Conservation (phyloP, 1,284 basidiomycete genomes). For the Microbotryum scabiosae region DNA sequence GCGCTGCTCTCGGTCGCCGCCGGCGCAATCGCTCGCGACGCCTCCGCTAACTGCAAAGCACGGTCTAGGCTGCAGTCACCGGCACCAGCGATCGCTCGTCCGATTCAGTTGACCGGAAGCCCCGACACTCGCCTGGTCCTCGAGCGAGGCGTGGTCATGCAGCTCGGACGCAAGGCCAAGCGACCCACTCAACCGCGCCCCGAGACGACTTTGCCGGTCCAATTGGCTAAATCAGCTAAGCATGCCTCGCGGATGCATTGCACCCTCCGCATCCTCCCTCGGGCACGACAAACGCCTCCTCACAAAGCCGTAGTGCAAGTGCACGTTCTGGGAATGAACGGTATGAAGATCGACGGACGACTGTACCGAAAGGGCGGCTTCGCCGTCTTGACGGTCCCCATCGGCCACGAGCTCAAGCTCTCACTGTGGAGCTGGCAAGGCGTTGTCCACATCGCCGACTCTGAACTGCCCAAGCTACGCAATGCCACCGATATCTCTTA, state of each 20-base stretch:
- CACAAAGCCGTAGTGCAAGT: conserved; percentile 9
- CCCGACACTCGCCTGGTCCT: conserved; percentile 9
- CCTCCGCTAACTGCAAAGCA: neutral
- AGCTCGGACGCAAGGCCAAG: conserved; percentile 29
- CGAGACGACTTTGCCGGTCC: conserved; percentile 13
- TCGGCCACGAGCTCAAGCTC: conserved; percentile 6
- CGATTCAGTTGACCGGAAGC: neutral
- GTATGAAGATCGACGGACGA: conserved; percentile 27
- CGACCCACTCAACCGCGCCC: conserved; percentile 6
- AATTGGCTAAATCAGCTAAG: conserved; percentile 20
- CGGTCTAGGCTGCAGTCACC: neutral
- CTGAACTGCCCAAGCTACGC: neutral
- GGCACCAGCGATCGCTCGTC: neutral
- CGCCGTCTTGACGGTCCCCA: conserved; percentile 1
- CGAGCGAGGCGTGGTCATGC: conserved; percentile 14
- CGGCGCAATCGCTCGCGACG: neutral
- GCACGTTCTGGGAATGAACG: conserved; percentile 24
- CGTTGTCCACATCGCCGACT: conserved; percentile 7
- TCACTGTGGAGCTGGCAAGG: conserved; percentile 23
- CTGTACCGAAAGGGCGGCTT: conserved; percentile 5
- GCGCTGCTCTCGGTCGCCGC: conserved; percentile 4
- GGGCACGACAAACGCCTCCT: neutral
- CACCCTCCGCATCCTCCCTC: conserved; percentile 9
- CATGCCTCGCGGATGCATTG: conserved; percentile 28
- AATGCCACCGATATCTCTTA: neutral